A percentile compares a stretch with the other conserved stretches of the same genome.
Conservation (phyloP, 495 filamentous ascomycete species). For the Tuber magnatum region DNA sequence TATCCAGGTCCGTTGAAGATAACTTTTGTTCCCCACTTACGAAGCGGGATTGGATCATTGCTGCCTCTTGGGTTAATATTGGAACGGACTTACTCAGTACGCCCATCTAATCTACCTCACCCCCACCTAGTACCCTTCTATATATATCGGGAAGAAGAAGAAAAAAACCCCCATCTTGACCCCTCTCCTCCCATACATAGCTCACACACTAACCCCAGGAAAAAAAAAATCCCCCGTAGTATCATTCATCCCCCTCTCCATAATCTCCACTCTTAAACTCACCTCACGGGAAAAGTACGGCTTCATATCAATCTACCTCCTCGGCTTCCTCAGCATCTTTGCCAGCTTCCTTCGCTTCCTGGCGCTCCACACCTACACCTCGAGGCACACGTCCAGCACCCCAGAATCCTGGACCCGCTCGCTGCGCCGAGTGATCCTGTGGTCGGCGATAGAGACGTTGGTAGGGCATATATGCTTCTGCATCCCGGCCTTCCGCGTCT, state of each 20-base stretch:
- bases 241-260: slow-evolving; percentile 28
- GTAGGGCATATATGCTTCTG: slow-evolving; percentile 28
- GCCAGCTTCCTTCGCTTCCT: slow-evolving; percentile 32
- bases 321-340: slow-evolving; percentile 33
- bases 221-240: too few relatives aligned
- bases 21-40: slow-evolving; percentile 33
- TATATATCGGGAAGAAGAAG: background rate
- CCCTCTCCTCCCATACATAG: background rate
- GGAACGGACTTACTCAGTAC: slow-evolving; percentile 30
- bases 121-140: background rate
- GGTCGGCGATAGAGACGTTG: slow-evolving; percentile 27
- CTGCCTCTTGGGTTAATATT: slow-evolving; percentile 28
- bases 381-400: background rate
- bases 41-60: slow-evolving; percentile 23
- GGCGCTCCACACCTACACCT: slow-evolving; percentile 12
- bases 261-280: slow-evolving; percentile 31
- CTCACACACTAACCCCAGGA: slow-evolving; percentile 5
- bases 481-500: slow-evolving; percentile 31
- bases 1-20: slow-evolving; percentile 17
- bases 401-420: slow-evolving; percentile 5
- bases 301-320: slow-evolving; percentile 36
- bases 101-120: background rate
- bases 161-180: background rate
- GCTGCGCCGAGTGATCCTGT: slow-evolving; percentile 20
- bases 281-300: slow-evolving; percentile 25